phyloP scores from a whole-genome alignment of 257 asterid genomes.

The Salvia miltiorrhiza region DNA sequence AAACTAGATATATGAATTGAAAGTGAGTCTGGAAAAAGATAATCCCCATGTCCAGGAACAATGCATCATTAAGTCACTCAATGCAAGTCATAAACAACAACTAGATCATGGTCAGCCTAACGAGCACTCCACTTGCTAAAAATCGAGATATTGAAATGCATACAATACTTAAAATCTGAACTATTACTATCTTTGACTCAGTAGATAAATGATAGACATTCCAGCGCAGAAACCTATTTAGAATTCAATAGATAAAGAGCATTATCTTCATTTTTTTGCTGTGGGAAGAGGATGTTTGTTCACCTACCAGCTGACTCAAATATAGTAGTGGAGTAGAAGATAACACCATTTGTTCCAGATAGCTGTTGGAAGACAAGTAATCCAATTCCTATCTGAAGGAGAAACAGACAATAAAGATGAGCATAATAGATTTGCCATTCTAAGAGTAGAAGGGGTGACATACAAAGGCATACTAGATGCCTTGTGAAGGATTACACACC shows the following conservation, averaged over 20 bases:
- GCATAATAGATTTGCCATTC: background rate
- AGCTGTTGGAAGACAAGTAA: constrained; percentile 65
- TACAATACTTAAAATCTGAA: background rate
- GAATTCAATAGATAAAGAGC: background rate
- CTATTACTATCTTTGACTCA: background rate
- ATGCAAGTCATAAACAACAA: background rate
- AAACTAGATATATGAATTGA: background rate
- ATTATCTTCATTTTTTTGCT: background rate
- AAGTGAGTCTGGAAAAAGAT: background rate
- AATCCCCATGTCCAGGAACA: background rate
- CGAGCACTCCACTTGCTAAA: background rate
- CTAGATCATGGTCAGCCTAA: background rate
- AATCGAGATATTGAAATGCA: background rate
- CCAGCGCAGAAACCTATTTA: background rate
- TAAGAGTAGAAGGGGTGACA: background rate
- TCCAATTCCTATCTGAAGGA: constrained; percentile 56
- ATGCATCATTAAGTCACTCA: background rate
- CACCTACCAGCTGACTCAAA: constrained; percentile 65
- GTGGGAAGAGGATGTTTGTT: background rate
- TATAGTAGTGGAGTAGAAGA: constrained; percentile 58
- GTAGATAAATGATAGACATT: background rate
- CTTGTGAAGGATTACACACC: constrained; percentile 37
- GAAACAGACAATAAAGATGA: background rate
- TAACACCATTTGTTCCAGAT: constrained; percentile 66
- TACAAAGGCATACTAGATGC: background rate